phyloP scores from a whole-genome alignment of 129 eudicot species.

The carrot (Daucus carota) region DH1_v3.0 NC_030381.2:53013501-53014000 shows the following conservation, averaged over 20 bases:
- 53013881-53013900: too few relatives aligned
- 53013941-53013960: not conserved
- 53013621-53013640: not conserved
- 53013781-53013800: not conserved
- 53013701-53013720: not conserved
- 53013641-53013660: not conserved
- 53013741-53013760: not conserved
- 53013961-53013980: not conserved
- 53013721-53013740: not conserved
- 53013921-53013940: not conserved
- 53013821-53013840: not conserved
- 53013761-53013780: not conserved
- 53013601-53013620: not conserved
- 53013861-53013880: not conserved
- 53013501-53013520: not conserved
- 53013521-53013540: not conserved
- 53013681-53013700: not conserved
- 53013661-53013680: not conserved
- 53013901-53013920: conserved; percentile 4
- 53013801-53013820: not conserved
- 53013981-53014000: not conserved
- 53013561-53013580: not conserved
- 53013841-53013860: not conserved
- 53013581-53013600: not conserved
- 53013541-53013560: conserved; percentile 1